Percentiles rank a stretch among this genome's conserved stretches.
Evolutionary conservation across 495 filamentous ascomycete species (phyloP).

Genomic region (Trichoderma orchidacearum): DNA sequence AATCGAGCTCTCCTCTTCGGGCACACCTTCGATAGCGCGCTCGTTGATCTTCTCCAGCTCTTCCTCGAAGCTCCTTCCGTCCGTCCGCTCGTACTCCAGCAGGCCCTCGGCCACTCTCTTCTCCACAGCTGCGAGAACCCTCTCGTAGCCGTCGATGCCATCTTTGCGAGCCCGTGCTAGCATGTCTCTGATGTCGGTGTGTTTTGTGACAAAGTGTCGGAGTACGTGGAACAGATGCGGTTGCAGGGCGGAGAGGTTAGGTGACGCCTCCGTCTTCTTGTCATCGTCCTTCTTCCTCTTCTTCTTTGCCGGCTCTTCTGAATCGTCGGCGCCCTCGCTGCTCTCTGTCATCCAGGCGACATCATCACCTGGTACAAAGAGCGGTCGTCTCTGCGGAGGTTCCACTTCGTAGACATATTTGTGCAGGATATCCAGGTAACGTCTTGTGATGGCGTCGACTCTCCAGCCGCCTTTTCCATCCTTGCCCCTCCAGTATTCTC

Average conservation of each 20-base stretch:
- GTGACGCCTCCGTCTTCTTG: constrained; percentile 35
- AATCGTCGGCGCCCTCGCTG: constrained; percentile 16
- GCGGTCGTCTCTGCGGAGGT: constrained; percentile 48
- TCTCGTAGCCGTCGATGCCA: constrained; percentile 58
- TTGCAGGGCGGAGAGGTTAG: constrained; percentile 76
- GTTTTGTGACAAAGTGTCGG: constrained; percentile 58
- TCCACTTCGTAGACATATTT: constrained; percentile 50
- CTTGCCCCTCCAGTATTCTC: constrained; percentile 73
- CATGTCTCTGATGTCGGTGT: constrained; percentile 70
- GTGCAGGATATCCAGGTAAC: constrained; percentile 85
- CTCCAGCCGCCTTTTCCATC: constrained; percentile 78
- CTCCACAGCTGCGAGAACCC: constrained; percentile 45
- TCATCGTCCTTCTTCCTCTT: constrained; percentile 43
- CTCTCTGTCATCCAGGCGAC: constrained; percentile 19
- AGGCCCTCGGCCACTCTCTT: constrained; percentile 57
- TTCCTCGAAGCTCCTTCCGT: constrained; percentile 39
- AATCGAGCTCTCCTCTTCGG: constrained; percentile 37
- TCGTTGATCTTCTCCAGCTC: constrained; percentile 15
- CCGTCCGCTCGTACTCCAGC: constrained; percentile 47
- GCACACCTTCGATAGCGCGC: constrained; percentile 5
- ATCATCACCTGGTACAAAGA: constrained; percentile 61
- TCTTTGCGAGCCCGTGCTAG: constrained; percentile 53
- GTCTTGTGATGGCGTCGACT: constrained; percentile 71
- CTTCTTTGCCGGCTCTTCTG: constrained; percentile 35
- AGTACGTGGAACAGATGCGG: constrained; percentile 88